Conservation (phyloP, 176 grass and related monocot genomes). For the Oryza meridionalis region DNA sequence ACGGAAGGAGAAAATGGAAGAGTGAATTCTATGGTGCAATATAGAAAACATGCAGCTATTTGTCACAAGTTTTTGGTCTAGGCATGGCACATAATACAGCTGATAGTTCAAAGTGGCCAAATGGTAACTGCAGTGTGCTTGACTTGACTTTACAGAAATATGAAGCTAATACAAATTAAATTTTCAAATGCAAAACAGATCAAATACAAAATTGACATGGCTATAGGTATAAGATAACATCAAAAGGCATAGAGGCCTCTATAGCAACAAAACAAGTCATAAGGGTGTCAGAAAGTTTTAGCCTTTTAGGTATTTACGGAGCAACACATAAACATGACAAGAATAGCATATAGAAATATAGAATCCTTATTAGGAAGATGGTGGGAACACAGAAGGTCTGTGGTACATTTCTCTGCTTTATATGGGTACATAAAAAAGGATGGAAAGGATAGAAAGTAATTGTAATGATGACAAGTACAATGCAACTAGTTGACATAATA, state of each 20-base stretch:
- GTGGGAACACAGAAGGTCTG: neutral
- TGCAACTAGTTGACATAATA: neutral
- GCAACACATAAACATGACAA: neutral
- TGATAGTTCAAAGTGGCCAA: slow-evolving; percentile 7
- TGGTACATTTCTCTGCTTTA: neutral
- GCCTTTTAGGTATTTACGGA: neutral
- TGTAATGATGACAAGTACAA: neutral
- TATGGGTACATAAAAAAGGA: neutral
- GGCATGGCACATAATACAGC: neutral
- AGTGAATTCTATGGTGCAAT: slow-evolving; percentile 8
- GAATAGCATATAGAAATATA: neutral
- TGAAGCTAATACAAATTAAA: slow-evolving; percentile 9
- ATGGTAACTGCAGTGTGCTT: neutral
- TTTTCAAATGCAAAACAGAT: neutral
- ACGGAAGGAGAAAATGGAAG: neutral
- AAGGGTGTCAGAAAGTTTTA: neutral
- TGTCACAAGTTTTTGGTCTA: slow-evolving; percentile 8
- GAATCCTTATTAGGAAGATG: neutral
- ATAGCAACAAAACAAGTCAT: neutral
- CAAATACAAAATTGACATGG: neutral
- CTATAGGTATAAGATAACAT: neutral
- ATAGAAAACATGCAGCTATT: neutral
- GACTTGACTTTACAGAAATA: slow-evolving; percentile 21
- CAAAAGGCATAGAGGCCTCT: neutral
- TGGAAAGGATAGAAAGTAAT: neutral